phyloP scores from a whole-genome alignment of 192 early-diverging fungal genomes.

The Thamnidium elegans region DNA sequence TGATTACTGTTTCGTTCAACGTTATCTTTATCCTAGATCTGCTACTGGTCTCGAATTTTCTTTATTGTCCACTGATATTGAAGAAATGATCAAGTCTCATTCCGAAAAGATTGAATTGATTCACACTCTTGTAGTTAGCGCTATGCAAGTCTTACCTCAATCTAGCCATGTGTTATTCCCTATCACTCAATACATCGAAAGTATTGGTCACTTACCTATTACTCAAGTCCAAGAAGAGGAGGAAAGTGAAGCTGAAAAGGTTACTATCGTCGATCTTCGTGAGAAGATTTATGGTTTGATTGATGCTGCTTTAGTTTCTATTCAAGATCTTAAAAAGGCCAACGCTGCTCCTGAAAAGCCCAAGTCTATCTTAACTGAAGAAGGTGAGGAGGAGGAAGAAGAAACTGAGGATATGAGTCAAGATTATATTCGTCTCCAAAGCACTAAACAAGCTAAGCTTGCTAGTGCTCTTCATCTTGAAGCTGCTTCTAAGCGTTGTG shows the following conservation, averaged over 20 bases:
- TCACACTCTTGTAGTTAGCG: slow-evolving; percentile 16
- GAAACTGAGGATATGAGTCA: slow-evolving; percentile 48
- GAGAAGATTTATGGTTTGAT: slow-evolving; percentile 37
- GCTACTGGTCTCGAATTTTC: slow-evolving; percentile 21
- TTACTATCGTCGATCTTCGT: not conserved
- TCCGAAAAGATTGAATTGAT: slow-evolving; percentile 32
- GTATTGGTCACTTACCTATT: slow-evolving; percentile 17
- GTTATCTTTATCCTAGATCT: slow-evolving; percentile 28
- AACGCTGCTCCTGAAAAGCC: not conserved
- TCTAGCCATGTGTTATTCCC: slow-evolving; percentile 36
- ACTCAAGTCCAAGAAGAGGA: slow-evolving; percentile 17
- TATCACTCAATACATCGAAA: slow-evolving; percentile 39
- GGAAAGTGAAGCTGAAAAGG: not conserved
- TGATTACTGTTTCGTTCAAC: slow-evolving; percentile 16
- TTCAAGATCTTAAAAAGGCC: slow-evolving; percentile 41
- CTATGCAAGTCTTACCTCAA: slow-evolving; percentile 33
- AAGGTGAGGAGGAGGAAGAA: slow-evolving; percentile 32
- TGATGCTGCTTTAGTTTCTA: slow-evolving; percentile 42
- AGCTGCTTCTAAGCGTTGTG: slow-evolving; percentile 23
- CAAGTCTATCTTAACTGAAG: slow-evolving; percentile 13
- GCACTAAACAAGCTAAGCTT: slow-evolving; percentile 33
- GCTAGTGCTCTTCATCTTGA: slow-evolving; percentile 38
- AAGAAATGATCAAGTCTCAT: slow-evolving; percentile 33
- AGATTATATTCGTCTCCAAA: slow-evolving; percentile 45
- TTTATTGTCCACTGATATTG: slow-evolving; percentile 28